Conservation (phyloP, 2,329 filamentous ascomycete genomes). For the Cytospora piceae region DNA sequence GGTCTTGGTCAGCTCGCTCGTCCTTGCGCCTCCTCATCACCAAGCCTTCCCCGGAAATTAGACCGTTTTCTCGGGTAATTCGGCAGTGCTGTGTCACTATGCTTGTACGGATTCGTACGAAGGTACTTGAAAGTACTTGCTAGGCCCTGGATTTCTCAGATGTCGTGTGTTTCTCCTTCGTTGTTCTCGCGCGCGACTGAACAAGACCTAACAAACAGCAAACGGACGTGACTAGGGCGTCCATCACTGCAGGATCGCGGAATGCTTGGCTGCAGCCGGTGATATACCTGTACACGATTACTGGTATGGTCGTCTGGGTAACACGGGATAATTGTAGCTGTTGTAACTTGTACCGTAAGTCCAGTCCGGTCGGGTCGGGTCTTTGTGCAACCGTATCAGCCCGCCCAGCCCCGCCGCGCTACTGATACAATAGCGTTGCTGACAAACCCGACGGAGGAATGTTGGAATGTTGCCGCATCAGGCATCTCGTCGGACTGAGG, state of each 20-base stretch:
- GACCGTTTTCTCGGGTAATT: not conserved
- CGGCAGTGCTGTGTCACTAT: not conserved
- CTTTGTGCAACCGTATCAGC: conserved; percentile 1
- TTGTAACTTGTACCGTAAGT: not conserved
- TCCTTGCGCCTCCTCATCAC: not conserved
- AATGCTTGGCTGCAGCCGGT: not conserved
- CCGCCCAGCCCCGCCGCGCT: not conserved
- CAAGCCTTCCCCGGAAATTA: not conserved
- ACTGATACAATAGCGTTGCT: conserved; percentile 5
- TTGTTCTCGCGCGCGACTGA: not conserved
- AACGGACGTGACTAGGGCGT: not conserved
- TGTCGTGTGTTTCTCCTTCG: not conserved
- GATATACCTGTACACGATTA: not conserved
- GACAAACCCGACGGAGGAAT: conserved; percentile 8
- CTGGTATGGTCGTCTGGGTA: not conserved
- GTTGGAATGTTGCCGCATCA: not conserved
- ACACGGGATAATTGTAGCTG: not conserved
- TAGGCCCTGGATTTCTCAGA: not conserved
- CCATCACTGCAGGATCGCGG: not conserved
- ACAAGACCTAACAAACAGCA: not conserved
- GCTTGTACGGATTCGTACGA: not conserved
- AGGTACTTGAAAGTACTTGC: not conserved
- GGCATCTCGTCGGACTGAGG: not conserved
- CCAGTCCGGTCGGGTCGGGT: not conserved
- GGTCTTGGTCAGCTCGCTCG: not conserved